phyloP scores from a whole-genome alignment of 2,329 filamentous ascomycete species.

The Trichoderma gracile region DNA sequence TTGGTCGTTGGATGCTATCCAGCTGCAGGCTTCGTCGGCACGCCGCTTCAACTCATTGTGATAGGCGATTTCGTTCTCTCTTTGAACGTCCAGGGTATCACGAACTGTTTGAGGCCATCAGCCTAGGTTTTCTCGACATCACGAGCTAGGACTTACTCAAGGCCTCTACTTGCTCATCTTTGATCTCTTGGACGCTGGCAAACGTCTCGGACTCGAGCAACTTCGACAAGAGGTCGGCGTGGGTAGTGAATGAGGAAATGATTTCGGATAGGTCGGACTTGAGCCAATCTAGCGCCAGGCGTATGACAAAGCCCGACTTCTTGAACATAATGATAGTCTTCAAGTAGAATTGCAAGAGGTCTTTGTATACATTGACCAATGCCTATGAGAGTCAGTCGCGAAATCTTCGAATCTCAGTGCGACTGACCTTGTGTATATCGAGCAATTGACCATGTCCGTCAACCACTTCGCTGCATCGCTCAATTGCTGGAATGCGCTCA shows the following conservation, averaged over 20 bases:
- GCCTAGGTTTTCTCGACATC: not conserved
- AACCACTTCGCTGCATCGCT: conserved; percentile 16
- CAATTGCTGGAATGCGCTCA: conserved; percentile 12
- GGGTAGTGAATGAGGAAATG: conserved; percentile 6
- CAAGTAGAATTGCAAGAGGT: conserved; percentile 21
- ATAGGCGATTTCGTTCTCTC: conserved; percentile 13
- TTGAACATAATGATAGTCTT: conserved; percentile 7
- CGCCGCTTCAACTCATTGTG: conserved; percentile 18
- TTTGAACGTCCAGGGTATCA: conserved; percentile 19
- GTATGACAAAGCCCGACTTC: not conserved
- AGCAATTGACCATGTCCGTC: not conserved
- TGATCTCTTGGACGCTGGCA: conserved; percentile 16
- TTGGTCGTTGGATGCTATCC: conserved; percentile 3
- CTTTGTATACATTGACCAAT: conserved; percentile 17
- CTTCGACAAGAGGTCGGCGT: not conserved
- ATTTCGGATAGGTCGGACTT: not conserved
- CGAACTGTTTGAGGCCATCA: conserved; percentile 4
- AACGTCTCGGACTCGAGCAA: conserved; percentile 10
- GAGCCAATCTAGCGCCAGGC: not conserved
- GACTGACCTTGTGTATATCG: conserved; percentile 16
- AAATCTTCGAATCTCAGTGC: not conserved
- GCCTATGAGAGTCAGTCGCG: conserved; percentile 11
- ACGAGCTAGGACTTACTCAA: not conserved
- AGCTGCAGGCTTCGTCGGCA: conserved; percentile 17
- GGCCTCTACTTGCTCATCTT: conserved; percentile 6